Evolutionary conservation across 495 filamentous ascomycete species (phyloP).

Genomic region (Penicillium robsamsonii): DNA sequence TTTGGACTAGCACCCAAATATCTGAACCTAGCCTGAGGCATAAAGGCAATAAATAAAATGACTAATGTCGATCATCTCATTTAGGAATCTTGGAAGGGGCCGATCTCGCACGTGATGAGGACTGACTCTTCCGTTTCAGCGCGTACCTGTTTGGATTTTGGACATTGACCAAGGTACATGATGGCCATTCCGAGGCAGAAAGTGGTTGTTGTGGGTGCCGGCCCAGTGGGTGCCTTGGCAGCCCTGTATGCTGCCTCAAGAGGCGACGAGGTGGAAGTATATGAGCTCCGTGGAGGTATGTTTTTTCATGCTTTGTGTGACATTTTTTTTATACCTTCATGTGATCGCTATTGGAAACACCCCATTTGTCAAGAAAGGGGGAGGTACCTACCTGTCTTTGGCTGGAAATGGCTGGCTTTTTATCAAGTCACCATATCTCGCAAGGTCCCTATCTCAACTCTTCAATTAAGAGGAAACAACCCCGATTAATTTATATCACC

Average conservation of each 20-base stretch:
- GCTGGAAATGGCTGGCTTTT: slow-evolving; percentile 1
- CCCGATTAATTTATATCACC: background rate
- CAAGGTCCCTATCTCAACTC: slow-evolving; percentile 18
- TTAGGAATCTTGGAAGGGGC: slow-evolving; percentile 6
- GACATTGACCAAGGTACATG: slow-evolving; percentile 2
- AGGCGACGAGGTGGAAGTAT: slow-evolving; percentile 88
- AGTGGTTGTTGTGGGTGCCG: slow-evolving; percentile 82
- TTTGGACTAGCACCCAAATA: background rate
- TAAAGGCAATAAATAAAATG: background rate
- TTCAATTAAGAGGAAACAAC: background rate
- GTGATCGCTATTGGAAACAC: background rate
- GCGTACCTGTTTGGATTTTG: background rate
- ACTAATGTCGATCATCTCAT: slow-evolving; percentile 11
- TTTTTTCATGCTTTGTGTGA: slow-evolving; percentile 15
- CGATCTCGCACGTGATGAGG: slow-evolving; percentile 30
- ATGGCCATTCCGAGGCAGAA: slow-evolving; percentile 53
- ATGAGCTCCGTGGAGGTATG: slow-evolving; percentile 89
- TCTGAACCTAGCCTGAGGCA: background rate
- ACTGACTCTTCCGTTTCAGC: slow-evolving; percentile 10
- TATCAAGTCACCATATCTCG: slow-evolving; percentile 9
- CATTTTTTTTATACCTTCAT: slow-evolving; percentile 7
- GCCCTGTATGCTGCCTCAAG: slow-evolving; percentile 87
- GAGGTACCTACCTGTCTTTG: background rate
- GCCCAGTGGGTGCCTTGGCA: slow-evolving; percentile 87
- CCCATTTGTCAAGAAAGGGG: background rate